Conservation (phyloP, 257 asterid species). For the Plantago elongata region DNA sequence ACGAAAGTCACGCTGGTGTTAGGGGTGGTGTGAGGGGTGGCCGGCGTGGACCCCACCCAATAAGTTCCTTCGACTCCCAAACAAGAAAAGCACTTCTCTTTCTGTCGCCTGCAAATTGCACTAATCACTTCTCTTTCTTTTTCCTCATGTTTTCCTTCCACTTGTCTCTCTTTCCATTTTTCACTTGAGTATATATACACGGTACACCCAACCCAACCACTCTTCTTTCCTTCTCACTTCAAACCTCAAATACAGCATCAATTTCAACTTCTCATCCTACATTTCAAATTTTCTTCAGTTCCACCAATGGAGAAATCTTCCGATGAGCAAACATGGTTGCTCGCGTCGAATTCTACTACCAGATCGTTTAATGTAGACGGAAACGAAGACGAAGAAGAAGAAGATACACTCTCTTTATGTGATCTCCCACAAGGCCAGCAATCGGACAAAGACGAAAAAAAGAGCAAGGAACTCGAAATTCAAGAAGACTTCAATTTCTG, state of each 20-base stretch:
- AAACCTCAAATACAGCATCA: background rate
- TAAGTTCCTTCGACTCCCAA: conserved; percentile 26
- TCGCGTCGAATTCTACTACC: background rate
- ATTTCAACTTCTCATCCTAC: background rate
- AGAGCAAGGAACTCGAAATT: background rate
- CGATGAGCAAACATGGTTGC: conserved; percentile 11
- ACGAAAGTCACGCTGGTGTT: conserved; percentile 35
- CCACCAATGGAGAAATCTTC: conserved; percentile 19
- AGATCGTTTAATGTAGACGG: background rate
- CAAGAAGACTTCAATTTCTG: conserved; percentile 70
- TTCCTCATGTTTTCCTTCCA: conserved; percentile 26
- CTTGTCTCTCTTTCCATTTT: conserved; percentile 28
- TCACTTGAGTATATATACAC: conserved; percentile 10
- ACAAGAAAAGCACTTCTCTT: conserved; percentile 38
- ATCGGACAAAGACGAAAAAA: conserved; percentile 18
- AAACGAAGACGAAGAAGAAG: conserved; percentile 34
- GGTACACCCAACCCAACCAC: background rate
- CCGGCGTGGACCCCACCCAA: conserved; percentile 33
- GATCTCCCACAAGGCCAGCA: conserved; percentile 63
- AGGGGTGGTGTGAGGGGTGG: conserved; percentile 21
- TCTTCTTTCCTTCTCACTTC: background rate
- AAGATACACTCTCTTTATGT: conserved; percentile 72
- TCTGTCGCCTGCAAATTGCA: conserved; percentile 21
- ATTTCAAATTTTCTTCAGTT: background rate
- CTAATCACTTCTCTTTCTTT: conserved; percentile 8